Percentiles rank a stretch among this genome's conserved stretches.
phyloP scores from a whole-genome alignment of 345 rosid genomes.

The Gossypioides kirkii region DNA sequence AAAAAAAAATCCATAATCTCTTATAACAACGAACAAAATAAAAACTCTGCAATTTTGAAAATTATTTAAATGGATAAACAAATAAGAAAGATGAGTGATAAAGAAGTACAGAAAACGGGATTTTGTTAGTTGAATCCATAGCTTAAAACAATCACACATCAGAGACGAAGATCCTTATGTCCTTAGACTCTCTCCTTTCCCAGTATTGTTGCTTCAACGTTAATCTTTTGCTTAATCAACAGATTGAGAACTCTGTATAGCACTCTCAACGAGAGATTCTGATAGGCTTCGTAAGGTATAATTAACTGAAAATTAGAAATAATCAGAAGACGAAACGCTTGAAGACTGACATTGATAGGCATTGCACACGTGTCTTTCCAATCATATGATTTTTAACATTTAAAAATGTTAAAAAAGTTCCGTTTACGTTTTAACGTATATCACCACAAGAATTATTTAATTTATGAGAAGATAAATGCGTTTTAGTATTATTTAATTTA shows the following conservation, averaged over 20 bases:
- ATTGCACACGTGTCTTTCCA: background rate
- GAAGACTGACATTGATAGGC: background rate
- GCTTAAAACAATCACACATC: slow-evolving; percentile 2
- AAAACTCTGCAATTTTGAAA: background rate
- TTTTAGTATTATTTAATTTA: too few relatives aligned
- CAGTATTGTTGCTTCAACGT: background rate
- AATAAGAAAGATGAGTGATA: background rate
- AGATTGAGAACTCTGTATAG: background rate
- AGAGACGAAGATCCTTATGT: background rate
- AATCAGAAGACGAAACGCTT: background rate
- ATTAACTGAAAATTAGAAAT: background rate
- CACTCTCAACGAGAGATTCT: background rate
- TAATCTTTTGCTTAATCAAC: background rate
- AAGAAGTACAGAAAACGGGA: background rate
- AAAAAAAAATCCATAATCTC: background rate
- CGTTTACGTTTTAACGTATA: too few relatives aligned
- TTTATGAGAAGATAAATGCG: too few relatives aligned
- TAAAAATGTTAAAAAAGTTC: background rate
- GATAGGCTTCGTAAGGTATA: background rate
- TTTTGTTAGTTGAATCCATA: background rate
- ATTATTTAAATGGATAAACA: background rate
- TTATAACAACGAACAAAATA: background rate
- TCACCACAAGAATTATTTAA: too few relatives aligned
- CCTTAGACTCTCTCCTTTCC: background rate
- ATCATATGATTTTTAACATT: background rate